Percentiles rank a stretch among this genome's conserved stretches.
phyloP scores from a whole-genome alignment of 1,284 basidiomycete species.

The Irpex lacteus region DNA sequence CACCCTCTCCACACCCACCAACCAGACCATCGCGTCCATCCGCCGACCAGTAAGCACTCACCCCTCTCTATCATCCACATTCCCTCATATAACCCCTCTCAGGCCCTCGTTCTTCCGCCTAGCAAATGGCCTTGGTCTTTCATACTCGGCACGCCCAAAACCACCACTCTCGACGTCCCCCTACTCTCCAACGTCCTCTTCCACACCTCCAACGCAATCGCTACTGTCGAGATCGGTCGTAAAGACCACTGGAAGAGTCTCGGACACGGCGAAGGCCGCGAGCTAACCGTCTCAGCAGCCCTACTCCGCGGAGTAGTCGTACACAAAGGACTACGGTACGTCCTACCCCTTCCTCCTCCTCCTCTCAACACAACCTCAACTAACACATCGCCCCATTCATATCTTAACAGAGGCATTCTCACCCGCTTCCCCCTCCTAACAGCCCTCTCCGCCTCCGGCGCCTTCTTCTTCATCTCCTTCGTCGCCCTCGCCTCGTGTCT shows the following conservation, averaged over 20 bases:
- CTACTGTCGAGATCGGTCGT: slow-evolving; percentile 63
- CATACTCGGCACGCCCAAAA: slow-evolving; percentile 36
- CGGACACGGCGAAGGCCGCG: slow-evolving; percentile 64
- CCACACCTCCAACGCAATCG: slow-evolving; percentile 45
- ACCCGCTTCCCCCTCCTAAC: slow-evolving; percentile 64
- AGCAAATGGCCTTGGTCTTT: slow-evolving; percentile 33
- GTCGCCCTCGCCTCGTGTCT: slow-evolving; percentile 48
- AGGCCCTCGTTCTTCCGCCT: slow-evolving; percentile 59
- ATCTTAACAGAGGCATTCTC: slow-evolving; percentile 53
- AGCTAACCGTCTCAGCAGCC: slow-evolving; percentile 63
- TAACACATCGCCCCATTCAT: slow-evolving; percentile 1
- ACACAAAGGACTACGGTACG: slow-evolving; percentile 66
- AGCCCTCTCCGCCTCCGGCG: slow-evolving; percentile 40
- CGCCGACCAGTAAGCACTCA: slow-evolving; percentile 60
- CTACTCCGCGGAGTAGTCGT: slow-evolving; percentile 56
- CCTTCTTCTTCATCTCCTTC: slow-evolving; percentile 53
- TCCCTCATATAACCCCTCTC: neutral
- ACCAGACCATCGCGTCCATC: slow-evolving; percentile 54
- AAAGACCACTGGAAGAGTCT: slow-evolving; percentile 66
- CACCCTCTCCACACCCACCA: slow-evolving; percentile 51
- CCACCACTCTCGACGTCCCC: slow-evolving; percentile 47
- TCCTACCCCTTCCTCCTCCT: neutral
- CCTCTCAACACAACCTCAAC: neutral
- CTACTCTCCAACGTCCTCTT: slow-evolving; percentile 52
- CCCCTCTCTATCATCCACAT: neutral